Percentiles rank a stretch among this genome's conserved stretches.
Conservation (phyloP, 106 monocot genomes). For the Acorus calamus region DNA sequence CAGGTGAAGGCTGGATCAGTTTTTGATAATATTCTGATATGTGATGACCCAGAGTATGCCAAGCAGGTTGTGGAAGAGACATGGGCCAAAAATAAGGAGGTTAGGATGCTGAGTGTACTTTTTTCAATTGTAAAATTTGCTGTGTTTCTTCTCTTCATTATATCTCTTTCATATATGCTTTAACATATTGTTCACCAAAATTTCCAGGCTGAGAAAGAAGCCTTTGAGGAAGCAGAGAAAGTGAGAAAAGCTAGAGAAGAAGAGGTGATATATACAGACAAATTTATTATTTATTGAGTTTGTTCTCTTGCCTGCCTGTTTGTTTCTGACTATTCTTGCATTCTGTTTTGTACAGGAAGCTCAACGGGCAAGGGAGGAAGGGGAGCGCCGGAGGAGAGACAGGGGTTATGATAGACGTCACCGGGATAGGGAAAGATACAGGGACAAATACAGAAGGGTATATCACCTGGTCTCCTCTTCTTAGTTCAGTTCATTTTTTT, state of each 20-base stretch:
- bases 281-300: background rate
- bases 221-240: conserved; percentile 99
- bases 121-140: background rate
- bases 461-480: background rate
- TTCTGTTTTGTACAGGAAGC: conserved; percentile 46
- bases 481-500: too few species aligned
- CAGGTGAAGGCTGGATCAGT: conserved; percentile 97
- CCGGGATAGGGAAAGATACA: conserved; percentile 57
- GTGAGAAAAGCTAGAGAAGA: conserved; percentile 84
- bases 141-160: background rate
- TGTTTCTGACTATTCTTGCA: background rate
- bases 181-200: background rate
- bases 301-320: background rate
- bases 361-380: conserved; percentile 79
- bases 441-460: conserved; percentile 69
- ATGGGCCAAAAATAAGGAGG: conserved; percentile 19
- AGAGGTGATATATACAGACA: conserved; percentile 27
- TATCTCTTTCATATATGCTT: background rate
- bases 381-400: conserved; percentile 71
- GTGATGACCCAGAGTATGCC: conserved; percentile 72
- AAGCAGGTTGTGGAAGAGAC: conserved; percentile 55
- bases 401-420: conserved; percentile 55
- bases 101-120: background rate
- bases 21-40: conserved; percentile 78
- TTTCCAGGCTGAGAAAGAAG: conserved; percentile 89